Base-by-base conservation (phyloP, 768 basidiomycete species). In the Rhodotorula toruloides region DNA sequence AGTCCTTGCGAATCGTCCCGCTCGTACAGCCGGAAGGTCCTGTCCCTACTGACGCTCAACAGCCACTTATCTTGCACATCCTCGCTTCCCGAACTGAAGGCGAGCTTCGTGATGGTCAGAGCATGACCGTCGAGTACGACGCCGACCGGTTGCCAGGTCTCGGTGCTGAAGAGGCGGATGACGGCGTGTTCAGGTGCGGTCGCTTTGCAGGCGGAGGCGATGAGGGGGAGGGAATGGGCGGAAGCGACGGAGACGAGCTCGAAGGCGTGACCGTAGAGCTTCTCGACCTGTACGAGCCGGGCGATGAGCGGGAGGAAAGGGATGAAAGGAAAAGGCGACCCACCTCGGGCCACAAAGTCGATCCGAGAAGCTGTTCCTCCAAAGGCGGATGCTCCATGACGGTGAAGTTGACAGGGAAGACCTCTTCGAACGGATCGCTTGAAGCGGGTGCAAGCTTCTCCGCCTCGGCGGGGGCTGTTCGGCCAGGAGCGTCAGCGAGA, bases 231-330 rank as follows among this genome's bases (percentile, higher is more conserved):
- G 11, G 84, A 82, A 57, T 83, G 84, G 3, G 96, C 96, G 1
- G 87, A 82, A 0, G 86, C 85, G 17, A 97, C 79, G 0, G 88
- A 83, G 53, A 93, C 88, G 13, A 89, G 91, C 83, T 99, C 96
- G 73, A 97, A 98, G 47, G 94, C 92, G 77, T 98, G 96, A 9
- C 94, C 96, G 76, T 96, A 99, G 1, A 99, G 81, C 76, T 99
- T 99, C 74, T 98, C 96, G 2, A 85, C 63, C 65, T 71, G 55
- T 25, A 4, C 0, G 14, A 2, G 11, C 22, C 2, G 21, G 10
- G 21, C 12, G 17, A 43, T 22, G 52, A 55, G 48, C 2, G 27
- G 1, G 13, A 19, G 2, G 36, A 17, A 14, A 1, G 22, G 37
- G 42, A n/a, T 42, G 42, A 16, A 47, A 32, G 11, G 31, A 42